Conservation (phyloP, 1,139 yeast species). For the Taphrina flavorubra region DNA sequence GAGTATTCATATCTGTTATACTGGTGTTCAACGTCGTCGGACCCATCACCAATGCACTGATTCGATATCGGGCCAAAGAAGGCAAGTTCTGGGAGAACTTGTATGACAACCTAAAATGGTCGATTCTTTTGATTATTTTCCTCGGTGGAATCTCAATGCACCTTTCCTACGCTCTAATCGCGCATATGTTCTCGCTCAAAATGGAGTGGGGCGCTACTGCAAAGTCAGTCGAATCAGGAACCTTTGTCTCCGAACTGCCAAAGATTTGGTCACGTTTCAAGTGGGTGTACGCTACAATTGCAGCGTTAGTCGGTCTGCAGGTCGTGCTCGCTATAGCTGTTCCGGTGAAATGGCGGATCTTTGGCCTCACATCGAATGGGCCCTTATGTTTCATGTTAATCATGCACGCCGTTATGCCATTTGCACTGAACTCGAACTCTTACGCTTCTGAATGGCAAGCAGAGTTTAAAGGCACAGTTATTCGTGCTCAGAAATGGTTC, state of each 20-base stretch:
- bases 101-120: slow-evolving; percentile 42
- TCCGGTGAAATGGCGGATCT: slow-evolving; percentile 24
- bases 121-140: slow-evolving; percentile 41
- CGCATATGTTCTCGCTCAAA: slow-evolving; percentile 44
- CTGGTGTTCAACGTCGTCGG: slow-evolving; percentile 44
- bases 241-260: slow-evolving; percentile 45
- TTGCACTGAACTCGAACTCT: slow-evolving; percentile 40
- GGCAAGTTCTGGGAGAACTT: slow-evolving; percentile 41
- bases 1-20: slow-evolving; percentile 42
- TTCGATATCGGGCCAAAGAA: slow-evolving; percentile 43
- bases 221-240: slow-evolving; percentile 44
- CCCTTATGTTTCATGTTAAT: slow-evolving; percentile 43
- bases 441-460: slow-evolving; percentile 40
- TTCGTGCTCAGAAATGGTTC: slow-evolving; percentile 2
- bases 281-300: slow-evolving; percentile 21
- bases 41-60: slow-evolving; percentile 44
- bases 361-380: slow-evolving; percentile 34
- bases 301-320: slow-evolving; percentile 17
- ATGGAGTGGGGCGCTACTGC: slow-evolving; percentile 47
- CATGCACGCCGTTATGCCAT: slow-evolving; percentile 43
- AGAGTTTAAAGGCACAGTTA: slow-evolving; percentile 24
- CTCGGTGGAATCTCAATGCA: slow-evolving; percentile 45
- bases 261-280: slow-evolving; percentile 42
- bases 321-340: slow-evolving; percentile 27
- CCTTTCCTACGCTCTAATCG: slow-evolving; percentile 42